Base-by-base conservation (phyloP, 495 filamentous ascomycete genomes). In the Podospora pseudocomata region DNA sequence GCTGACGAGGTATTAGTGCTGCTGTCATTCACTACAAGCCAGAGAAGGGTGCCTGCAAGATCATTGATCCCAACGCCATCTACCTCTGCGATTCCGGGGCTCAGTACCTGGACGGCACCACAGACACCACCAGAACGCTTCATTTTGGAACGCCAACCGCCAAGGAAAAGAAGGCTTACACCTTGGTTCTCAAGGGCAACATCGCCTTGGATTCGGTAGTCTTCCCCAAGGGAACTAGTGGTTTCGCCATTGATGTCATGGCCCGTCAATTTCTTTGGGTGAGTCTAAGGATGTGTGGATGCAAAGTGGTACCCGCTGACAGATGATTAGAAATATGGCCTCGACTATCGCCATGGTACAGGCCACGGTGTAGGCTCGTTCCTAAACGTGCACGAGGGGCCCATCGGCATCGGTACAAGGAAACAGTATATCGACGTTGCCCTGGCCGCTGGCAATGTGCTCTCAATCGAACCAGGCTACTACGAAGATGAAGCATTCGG, bases 21-120 rank as follows among this genome's bases (percentile, higher is more conserved):
- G 96, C 96, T 2, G 88, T 99, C 19, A 98, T 99, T 60, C 96
- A 99, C 78, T 99, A 99, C 81, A 94, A 93, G 73, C 96, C 96
- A 0, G 91, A 97, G 73, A 86, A 85, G 64, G 92, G 92, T 63
- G 87, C 82, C 68, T 98, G 96, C 79, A 84, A 92, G 53, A 84
- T 85, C 55, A 92, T 99, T 70, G 94, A 99, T 70, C 93, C 94
- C 5, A 88, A 88, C 26, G 88, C 88, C 18, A 87, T 99, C 66
- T 99, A 98, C 74, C 88, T 99, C 53, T 99, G 96, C 75, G 96
- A 99, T 76, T 98, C 95, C 26, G 96, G 96, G 28, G 94, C 90
- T 23, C 96, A 99, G 78, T 99, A 94, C 70, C 83, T 90, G 15
- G 96, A 99, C 79, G 96, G 96, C 63, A 99, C 96, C 1, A 99